Evolutionary conservation across 192 early-diverging fungal species (phyloP), one percentile per base, ranked within the genome.

Genomic region (Backusella psychrophila): DNA sequence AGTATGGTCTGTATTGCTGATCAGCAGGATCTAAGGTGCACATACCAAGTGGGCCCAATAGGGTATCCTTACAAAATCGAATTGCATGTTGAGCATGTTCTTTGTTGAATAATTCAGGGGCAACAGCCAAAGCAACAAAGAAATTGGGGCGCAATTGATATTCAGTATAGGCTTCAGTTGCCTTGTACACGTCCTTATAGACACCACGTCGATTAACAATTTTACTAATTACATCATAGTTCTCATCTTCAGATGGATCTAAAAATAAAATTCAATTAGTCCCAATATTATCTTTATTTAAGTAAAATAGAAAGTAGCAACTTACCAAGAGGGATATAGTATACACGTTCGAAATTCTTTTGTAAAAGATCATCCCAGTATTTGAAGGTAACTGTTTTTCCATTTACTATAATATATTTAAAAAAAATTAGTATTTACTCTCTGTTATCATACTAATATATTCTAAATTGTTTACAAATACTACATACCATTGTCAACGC

Each of bases 91-190:
- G 82, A 1, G 96, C 96, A 68, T 96, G 96, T 2, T 86, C 77
- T 29, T 88, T 81, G 76, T 96, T 79, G 76, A 99, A 98, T 26
- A 99, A 75, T 79, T 99, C 97, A 2, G 98, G 98, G 0, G 98
- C 97, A 41, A 96, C 94, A 6, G 89, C 91, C 93, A 99, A 96
- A 12, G 97, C 96, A 17, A 97, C 87, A 46, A 89, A 84, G 72
- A 96, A 89, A 80, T 99, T 99, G 35, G 96, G 96, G 7, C 97
- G 88, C 69, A 99, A 86, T 86, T 98, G 98, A 75, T 96, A 97
- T 81, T 97, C 96, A 0, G 92, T 89, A 84, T 89, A 96, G 6
- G 89, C 85, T 14, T 88, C 80, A 7, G 91, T 86, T 3, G 95
- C 87, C 9, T 89, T 92, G 34, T 89, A 87, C 0, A 90, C 91